These are phyloP conservation scores for Chlamydomonas incerta DNA, from an alignment of 139 green algal genomes.

Conservation along the genomic window DNA sequence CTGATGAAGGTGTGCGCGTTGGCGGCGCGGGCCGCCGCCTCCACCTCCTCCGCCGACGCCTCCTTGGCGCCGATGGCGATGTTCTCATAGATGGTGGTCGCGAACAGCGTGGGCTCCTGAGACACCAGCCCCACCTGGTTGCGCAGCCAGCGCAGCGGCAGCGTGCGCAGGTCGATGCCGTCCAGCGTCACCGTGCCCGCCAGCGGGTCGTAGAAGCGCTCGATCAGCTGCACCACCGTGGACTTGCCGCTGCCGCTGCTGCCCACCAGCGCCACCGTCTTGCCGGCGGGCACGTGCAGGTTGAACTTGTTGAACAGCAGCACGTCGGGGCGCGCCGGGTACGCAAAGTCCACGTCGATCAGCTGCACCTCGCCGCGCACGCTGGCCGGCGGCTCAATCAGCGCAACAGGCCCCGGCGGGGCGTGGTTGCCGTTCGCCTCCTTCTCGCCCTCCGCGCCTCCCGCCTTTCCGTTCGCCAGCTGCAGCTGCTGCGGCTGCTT, in stretches of 20 bases:
- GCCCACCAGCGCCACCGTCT: constrained; percentile 92
- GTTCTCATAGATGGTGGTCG: constrained; percentile 88
- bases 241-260: constrained; percentile 78
- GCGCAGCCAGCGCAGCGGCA: constrained; percentile 85
- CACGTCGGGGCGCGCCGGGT: constrained; percentile 81
- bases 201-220: constrained; percentile 93
- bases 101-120: constrained; percentile 95
- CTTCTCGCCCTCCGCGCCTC: background rate
- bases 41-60: constrained; percentile 68
- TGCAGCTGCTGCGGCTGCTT: constrained; percentile 2
- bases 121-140: constrained; percentile 67
- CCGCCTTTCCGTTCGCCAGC: background rate
- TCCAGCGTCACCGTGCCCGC: constrained; percentile 78
- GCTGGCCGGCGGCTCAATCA: background rate
- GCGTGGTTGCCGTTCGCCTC: background rate
- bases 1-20: constrained; percentile 89
- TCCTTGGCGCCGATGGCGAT: constrained; percentile 76
- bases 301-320: constrained; percentile 71
- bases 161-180: constrained; percentile 75
- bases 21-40: constrained; percentile 75
- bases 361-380: constrained; percentile 36
- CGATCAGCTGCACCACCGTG: constrained; percentile 72
- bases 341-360: constrained; percentile 77
- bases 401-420: background rate
- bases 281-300: constrained; percentile 76